Percentiles rank a stretch among this genome's conserved stretches.
These are phyloP conservation scores for Terfezia boudieri DNA, from an alignment of 495 filamentous ascomycete species.

Conservation along the genomic window DNA sequence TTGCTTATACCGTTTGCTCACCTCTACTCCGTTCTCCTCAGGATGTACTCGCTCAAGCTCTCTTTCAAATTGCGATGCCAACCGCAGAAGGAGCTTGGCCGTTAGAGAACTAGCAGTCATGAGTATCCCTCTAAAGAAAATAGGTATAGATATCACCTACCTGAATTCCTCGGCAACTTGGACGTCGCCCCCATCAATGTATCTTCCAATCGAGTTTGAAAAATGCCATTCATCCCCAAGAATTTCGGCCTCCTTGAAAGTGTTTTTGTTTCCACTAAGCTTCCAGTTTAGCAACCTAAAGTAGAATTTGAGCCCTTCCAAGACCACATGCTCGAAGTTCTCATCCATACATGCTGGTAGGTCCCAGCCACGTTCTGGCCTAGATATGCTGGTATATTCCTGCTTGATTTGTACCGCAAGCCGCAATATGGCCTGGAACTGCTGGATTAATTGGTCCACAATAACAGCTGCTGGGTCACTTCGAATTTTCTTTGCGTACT, in stretches of 20 bases:
- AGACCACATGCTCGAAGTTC: conserved; percentile 80
- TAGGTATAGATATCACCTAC: conserved; percentile 17
- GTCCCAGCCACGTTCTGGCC: conserved; percentile 84
- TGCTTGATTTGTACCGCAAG: conserved; percentile 82
- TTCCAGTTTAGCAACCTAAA: conserved; percentile 97
- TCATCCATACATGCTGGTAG: conserved; percentile 91
- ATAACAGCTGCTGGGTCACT: conserved; percentile 50
- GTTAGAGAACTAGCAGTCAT: conserved; percentile 42
- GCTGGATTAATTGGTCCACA: conserved; percentile 87
- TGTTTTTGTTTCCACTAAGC: conserved; percentile 90
- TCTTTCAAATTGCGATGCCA: conserved; percentile 76
- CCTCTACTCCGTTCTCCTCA: conserved; percentile 63
- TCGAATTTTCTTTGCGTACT: conserved; percentile 83
- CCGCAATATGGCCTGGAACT: conserved; percentile 82
- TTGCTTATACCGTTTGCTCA: conserved; percentile 92
- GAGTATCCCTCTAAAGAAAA: conserved; percentile 5
- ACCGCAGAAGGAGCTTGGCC: conserved; percentile 63
- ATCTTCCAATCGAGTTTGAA: conserved; percentile 71
- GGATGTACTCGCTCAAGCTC: conserved; percentile 54
- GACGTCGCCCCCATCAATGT: conserved; percentile 75
- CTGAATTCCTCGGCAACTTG: conserved; percentile 98
- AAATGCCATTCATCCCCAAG: conserved; percentile 95
- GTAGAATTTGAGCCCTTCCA: conserved; percentile 91
- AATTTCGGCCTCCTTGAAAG: conserved; percentile 95
- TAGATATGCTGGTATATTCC: conserved; percentile 60